Percentiles rank a stretch among this genome's conserved stretches.
Conservation (phyloP, 768 basidiomycete genomes). For the Dioszegia aurantiaca region DNA sequence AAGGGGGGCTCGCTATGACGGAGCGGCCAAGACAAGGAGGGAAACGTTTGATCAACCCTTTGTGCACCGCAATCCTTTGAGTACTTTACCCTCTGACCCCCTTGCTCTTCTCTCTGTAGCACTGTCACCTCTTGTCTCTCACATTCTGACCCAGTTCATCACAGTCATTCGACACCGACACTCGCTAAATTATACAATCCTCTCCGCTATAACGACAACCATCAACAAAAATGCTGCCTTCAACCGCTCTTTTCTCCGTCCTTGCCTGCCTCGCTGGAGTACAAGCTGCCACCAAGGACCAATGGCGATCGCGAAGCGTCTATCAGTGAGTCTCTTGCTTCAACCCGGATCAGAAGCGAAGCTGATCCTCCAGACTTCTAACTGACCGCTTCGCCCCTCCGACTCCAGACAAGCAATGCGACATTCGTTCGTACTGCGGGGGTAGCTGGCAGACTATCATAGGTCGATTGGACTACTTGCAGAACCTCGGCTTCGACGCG, state of each 20-base stretch:
- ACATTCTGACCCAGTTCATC: too few relatives aligned
- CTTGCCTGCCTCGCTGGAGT: constrained; percentile 15
- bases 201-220: neutral
- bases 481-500: constrained; percentile 52
- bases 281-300: constrained; percentile 33
- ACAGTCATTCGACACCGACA: neutral
- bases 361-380: constrained; percentile 27
- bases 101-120: too few relatives aligned
- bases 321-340: constrained; percentile 32
- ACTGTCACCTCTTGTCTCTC: too few relatives aligned
- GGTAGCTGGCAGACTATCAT: constrained; percentile 44
- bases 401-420: constrained; percentile 31
- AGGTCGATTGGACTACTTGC: constrained; percentile 51
- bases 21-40: too few relatives aligned
- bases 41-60: too few relatives aligned
- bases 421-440: constrained; percentile 45
- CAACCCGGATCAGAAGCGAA: neutral
- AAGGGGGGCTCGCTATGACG: too few relatives aligned
- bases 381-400: constrained; percentile 52
- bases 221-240: constrained; percentile 1
- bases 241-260: constrained; percentile 19
- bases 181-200: too few relatives aligned
- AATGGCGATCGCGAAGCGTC: constrained; percentile 40
- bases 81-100: too few relatives aligned
- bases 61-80: too few relatives aligned